A percentile compares a stretch with the other conserved stretches of the same genome.
Evolutionary conservation across 176 grass and related monocot species (phyloP).

Genomic region (Triticum aestivum): IWGSC_CS_RefSeq_v2.1 NC_057805.1:119471185-119471684

Average conservation of each 20-base stretch:
- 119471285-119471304: constrained; percentile 38
- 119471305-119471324: constrained; percentile 57
- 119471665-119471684: constrained; percentile 84
- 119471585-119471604: constrained; percentile 48
- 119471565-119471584: constrained; percentile 85
- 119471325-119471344: constrained; percentile 60
- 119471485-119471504: constrained; percentile 86
- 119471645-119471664: constrained; percentile 91
- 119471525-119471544: constrained; percentile 72
- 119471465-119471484: constrained; percentile 42
- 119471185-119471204: constrained; percentile 13
- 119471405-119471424: not conserved
- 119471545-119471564: constrained; percentile 90
- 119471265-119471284: constrained; percentile 48
- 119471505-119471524: constrained; percentile 87
- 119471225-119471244: constrained; percentile 82
- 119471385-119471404: constrained; percentile 6
- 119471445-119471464: not conserved
- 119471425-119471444: not conserved
- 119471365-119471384: constrained; percentile 53
- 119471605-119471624: constrained; percentile 62
- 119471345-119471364: constrained; percentile 37
- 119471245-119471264: constrained; percentile 52
- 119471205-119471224: constrained; percentile 49
- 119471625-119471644: constrained; percentile 96